Evolutionary conservation across 2,329 filamentous ascomycete species (phyloP), one percentile per base, ranked within the genome.

Genomic region (Diaporthe humulicola): DNA sequence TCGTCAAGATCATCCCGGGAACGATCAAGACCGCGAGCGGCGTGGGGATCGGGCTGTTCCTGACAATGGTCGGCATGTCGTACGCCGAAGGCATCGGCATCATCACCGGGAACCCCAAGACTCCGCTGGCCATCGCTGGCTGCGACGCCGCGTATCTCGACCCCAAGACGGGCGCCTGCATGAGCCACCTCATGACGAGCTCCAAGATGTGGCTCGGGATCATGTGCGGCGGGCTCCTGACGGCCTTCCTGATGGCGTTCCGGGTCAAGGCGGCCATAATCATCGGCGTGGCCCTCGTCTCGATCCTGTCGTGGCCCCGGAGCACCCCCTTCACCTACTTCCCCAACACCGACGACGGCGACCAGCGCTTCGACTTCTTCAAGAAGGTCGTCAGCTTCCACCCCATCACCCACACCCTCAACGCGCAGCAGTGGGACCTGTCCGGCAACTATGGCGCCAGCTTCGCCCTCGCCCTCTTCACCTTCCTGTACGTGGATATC

Each of bases 131-230:
- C 48, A 87, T 98, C 58, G 95, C 91, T 1, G 95, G 95, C 5
- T 98, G 95, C 78, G 87, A 90, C 0, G 79, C 87, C 0, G 87
- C 92, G 61, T 87, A 87, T 67, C 84, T 90, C 28, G 83, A 90
- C 3, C 77, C 80, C 7, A 87, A 83, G 2, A 88, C 88, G 22
- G 85, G 88, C 78, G 75, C 75, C n/a, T 93, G 91, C 77, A 80
- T 84, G 5, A 86, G 86, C 28, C 87, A 91, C 33, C 91, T 94
- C 80, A 95, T 97, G 94, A 89, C 92, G 7, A 97, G 90, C 79
- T 93, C 94, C 38, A 75, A 92, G 90, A 86, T 97, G 88, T 98
- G 95, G 95, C 90, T 97, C 71, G 95, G 94, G 15, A 93, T 98
- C 77, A 92, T 95, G 81, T 91, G 93, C 71, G 94, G 95, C 19